Evolutionary conservation across 2,329 filamentous ascomycete species (phyloP), one percentile per base, ranked within the genome.

Genomic region (Biscogniauxia mediterranea): DNA sequence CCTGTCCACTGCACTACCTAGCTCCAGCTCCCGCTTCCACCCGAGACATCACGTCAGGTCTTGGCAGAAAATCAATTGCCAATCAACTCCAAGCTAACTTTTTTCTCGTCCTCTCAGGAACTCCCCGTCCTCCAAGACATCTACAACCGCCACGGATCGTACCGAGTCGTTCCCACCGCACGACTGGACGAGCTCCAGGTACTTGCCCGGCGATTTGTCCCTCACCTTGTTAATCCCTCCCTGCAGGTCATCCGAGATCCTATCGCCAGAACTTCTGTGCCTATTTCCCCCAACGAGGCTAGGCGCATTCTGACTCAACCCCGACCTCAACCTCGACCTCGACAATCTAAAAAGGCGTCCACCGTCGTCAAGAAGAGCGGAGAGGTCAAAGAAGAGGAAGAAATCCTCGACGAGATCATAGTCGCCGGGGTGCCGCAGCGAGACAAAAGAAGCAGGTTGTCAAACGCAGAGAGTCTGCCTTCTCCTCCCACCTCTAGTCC

Each of bases 11-110:
- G 2, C 23, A 23, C 55, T 42, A 42, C 54, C 57, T 64, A n/a
- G 61, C 61, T 61, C 49, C 51, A 54, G 38, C 52, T 51, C 59
- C 59, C 54, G 54, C 57, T 58, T 50, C 23, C 23, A 23, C n/a
- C n/a, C n/a, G n/a, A 57, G 58, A 8, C 11, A 46, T 46, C 38
- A 46, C 38, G 38, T 46, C 38, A 46, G 17, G 50, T 55, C 38
- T 55, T 42, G 46, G 54, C 61, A 25, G 50, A 46, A 46, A 46
- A n/a, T 58, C 52, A 38, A 54, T 51, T 42, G 58, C 42, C 54
- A 56, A 56, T n/a, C 19, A 54, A 28, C 50, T 46, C n/a, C 38
- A 25, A 59, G 23, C 52, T 59, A 59, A 54, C 38, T 50, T 46
- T 59, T 55, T 59, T 28, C 50, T 52, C 28, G 19, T 21, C 19